Evolutionary conservation across 2,329 filamentous ascomycete genomes (phyloP), one percentile per base, ranked within the genome.

Genomic region (Exophiala xenobiotica): DNA sequence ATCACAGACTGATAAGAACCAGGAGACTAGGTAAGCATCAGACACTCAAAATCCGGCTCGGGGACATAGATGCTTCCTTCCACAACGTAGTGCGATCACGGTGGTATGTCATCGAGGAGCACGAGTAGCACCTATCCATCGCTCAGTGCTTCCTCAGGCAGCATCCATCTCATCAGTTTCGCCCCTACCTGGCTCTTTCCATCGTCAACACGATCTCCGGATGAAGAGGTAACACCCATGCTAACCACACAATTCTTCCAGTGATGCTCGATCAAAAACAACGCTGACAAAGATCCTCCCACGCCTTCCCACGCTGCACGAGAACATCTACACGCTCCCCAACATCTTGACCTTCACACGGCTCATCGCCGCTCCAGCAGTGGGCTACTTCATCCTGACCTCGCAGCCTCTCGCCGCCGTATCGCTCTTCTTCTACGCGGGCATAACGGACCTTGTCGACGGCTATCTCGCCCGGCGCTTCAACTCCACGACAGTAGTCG

Each of bases 241-340:
- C n/a, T n/a, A n/a, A n/a, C n/a, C n/a, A n/a, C n/a, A n/a, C n/a
- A n/a, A n/a, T n/a, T 38, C 46, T 20, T 23, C 12, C 26, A 16
- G 29, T n/a, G 9, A 12, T 26, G 33, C n/a, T n/a, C n/a, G n/a
- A n/a, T n/a, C n/a, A n/a, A n/a, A 29, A 14, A 33, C 23, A 7
- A 14, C 49, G 8, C 24, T 46, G n/a, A 51, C 22, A 19, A 51
- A 38, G 7, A 27, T 64, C 16, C 60, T 57, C 16, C 53, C 58
- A 42, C 72, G 49, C 59, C 70, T 41, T 66, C 68, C 53, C 61
- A 65, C 35, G 4, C n/a, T n/a, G n/a, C 88, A 86, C 67, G 93
- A 99, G 72, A 90, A 99, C 66, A 96, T 99, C 65, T 96, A 95
- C 74, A 99, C 90, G 27, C 67, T 99, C n/a, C 93, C 93, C 33